Conservation (phyloP, 2,329 filamentous ascomycete species). For the Aspergillus sp. region DNA sequence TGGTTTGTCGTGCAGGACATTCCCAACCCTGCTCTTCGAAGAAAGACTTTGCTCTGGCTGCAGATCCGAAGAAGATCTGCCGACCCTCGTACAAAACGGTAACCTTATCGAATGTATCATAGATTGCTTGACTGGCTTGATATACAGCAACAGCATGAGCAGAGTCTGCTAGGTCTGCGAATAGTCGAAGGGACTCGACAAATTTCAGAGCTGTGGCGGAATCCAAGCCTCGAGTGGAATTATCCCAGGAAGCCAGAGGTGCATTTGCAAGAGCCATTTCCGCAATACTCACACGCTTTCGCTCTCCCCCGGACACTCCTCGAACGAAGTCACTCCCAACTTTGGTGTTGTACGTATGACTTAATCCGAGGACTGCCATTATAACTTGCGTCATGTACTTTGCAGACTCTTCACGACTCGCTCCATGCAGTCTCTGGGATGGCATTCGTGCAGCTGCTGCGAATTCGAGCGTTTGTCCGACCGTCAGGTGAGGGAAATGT, state of each 20-base stretch:
- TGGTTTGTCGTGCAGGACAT: conserved; percentile 65
- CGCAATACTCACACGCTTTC: conserved; percentile 61
- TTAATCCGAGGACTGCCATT: conserved; percentile 39
- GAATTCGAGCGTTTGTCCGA: conserved; percentile 75
- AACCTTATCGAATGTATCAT: conserved; percentile 64
- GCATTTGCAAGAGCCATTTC: conserved; percentile 50
- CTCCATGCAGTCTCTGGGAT: conserved; percentile 22
- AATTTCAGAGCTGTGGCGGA: conserved; percentile 55
- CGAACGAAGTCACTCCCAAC: conserved; percentile 55
- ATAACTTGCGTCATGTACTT: conserved; percentile 43
- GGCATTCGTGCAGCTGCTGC: conserved; percentile 66
- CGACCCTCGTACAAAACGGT: conserved; percentile 70
- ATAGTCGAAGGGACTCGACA: conserved; percentile 47
- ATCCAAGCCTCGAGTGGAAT: conserved; percentile 49
- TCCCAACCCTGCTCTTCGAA: conserved; percentile 68
- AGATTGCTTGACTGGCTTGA: conserved; percentile 45
- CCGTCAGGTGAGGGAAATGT: conserved; percentile 62
- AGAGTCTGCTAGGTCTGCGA: conserved; percentile 46
- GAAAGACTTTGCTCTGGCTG: conserved; percentile 57
- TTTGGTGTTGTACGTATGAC: conserved; percentile 52
- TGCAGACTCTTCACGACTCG: conserved; percentile 38
- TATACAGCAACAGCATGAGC: conserved; percentile 55
- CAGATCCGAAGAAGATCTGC: conserved; percentile 71
- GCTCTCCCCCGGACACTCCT: conserved; percentile 59
- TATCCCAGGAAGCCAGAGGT: conserved; percentile 44